Evolutionary conservation across 2,329 filamentous ascomycete genomes (phyloP).

Genomic region (Dactylonectria estremocensis): DNA sequence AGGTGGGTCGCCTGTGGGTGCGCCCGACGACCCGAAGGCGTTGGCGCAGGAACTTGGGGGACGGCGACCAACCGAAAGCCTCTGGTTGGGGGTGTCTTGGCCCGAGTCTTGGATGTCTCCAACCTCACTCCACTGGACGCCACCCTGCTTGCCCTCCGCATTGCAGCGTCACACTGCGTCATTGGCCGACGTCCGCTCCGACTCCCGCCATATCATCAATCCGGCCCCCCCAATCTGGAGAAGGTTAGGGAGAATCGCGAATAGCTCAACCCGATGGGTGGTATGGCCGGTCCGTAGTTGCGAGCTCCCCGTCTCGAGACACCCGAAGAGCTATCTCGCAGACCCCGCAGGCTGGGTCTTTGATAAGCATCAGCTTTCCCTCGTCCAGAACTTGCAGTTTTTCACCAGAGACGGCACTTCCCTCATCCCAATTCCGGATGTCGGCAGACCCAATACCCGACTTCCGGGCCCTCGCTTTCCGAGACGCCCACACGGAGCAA

Average conservation of each 20-base stretch:
- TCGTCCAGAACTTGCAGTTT: background rate
- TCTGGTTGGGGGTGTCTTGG: background rate
- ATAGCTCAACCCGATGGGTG: background rate
- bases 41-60: conserved; percentile 13
- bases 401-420: background rate
- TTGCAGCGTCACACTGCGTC: conserved; percentile 36
- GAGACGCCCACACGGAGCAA: background rate
- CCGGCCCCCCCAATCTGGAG: conserved; percentile 6
- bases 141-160: conserved; percentile 12
- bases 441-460: conserved; percentile 32
- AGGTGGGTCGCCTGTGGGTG: conserved; percentile 17
- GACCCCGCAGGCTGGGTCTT: background rate
- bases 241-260: conserved; percentile 7
- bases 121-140: conserved; percentile 16
- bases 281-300: background rate
- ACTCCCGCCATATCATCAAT: conserved; percentile 47
- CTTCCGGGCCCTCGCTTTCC: conserved; percentile 26
- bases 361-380: background rate
- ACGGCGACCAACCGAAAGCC: conserved; percentile 45
- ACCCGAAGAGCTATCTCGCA: background rate
- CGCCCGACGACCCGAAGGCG: conserved; percentile 46
- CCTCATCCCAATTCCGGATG: conserved; percentile 16
- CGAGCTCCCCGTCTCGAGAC: background rate
- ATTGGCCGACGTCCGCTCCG: conserved; percentile 47
- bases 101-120: background rate